A percentile compares a stretch with the other conserved stretches of the same genome.
These are phyloP conservation scores for Lactarius vividus DNA, from an alignment of 768 basidiomycete genomes.

Conservation along the genomic window DNA sequence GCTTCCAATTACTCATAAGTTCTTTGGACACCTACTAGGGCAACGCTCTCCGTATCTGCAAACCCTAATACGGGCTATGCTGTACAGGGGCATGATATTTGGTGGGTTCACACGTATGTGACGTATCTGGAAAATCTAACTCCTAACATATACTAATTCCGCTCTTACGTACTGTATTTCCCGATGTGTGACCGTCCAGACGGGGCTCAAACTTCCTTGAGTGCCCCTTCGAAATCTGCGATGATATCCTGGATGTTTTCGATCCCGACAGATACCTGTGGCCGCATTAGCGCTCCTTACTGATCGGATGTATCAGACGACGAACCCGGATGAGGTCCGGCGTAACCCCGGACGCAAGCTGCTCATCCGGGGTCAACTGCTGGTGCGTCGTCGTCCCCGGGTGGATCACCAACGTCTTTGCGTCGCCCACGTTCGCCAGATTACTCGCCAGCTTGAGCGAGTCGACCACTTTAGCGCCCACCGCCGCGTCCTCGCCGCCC, in stretches of 20 bases:
- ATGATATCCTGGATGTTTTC: conserved; percentile 45
- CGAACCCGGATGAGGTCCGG: conserved; percentile 71
- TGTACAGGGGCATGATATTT: not conserved
- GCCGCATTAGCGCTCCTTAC: not conserved
- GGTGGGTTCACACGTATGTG: not conserved
- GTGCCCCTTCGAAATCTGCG: conserved; percentile 41
- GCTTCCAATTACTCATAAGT: no score
- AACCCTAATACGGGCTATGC: not conserved
- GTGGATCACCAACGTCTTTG: conserved; percentile 80
- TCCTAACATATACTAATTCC: not conserved
- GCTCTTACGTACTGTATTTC: not conserved
- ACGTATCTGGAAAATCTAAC: not conserved
- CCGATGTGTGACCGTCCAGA: no score
- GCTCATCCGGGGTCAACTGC: conserved; percentile 62
- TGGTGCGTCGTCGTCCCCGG: conserved; percentile 77
- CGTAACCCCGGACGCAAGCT: conserved; percentile 63
- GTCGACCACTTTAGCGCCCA: conserved; percentile 64
- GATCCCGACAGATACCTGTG: conserved; percentile 43
- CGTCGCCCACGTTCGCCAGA: conserved; percentile 72
- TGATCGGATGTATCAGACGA: not conserved
- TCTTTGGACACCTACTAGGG: not conserved
- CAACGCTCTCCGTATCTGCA: not conserved
- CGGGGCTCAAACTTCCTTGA: conserved; percentile 29
- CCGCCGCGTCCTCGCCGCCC: conserved; percentile 42
- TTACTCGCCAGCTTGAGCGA: conserved; percentile 66